Conservation (phyloP, 2,329 filamentous ascomycete species). For the Ampelomyces quisqualis region DNA sequence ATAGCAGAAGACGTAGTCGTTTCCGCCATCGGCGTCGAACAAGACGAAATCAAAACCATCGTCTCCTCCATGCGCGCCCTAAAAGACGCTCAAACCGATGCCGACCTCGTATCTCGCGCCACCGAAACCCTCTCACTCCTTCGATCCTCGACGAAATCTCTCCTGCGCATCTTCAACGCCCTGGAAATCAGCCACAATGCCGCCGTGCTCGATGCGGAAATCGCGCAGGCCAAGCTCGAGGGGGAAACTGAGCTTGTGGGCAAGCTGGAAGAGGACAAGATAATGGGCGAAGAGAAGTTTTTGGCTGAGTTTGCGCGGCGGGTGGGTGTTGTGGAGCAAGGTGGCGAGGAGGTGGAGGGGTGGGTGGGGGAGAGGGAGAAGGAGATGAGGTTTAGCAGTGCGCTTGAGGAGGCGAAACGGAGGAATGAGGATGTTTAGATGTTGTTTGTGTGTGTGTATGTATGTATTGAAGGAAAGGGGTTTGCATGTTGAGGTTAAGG, state of each 20-base stretch:
- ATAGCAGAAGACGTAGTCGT: slow-evolving; percentile 54
- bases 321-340: slow-evolving; percentile 43
- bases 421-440: slow-evolving; percentile 47
- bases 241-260: slow-evolving; percentile 48
- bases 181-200: slow-evolving; percentile 55
- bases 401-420: slow-evolving; percentile 56
- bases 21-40: slow-evolving; percentile 53
- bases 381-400: slow-evolving; percentile 51
- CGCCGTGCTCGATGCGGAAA: slow-evolving; percentile 55
- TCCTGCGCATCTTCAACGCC: slow-evolving; percentile 47
- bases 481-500: no score
- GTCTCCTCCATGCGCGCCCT: slow-evolving; percentile 45
- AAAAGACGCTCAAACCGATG: slow-evolving; percentile 34
- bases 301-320: slow-evolving; percentile 40
- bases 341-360: slow-evolving; percentile 33
- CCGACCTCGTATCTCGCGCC: slow-evolving; percentile 27
- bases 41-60: slow-evolving; percentile 53
- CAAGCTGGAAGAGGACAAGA: slow-evolving; percentile 40
- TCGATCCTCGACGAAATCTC: slow-evolving; percentile 43
- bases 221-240: slow-evolving; percentile 53
- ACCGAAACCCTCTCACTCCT: slow-evolving; percentile 38
- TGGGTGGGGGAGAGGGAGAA: slow-evolving; percentile 45
- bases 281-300: slow-evolving; percentile 34
- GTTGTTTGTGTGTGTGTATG: not conserved
- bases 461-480: no score